phyloP scores from a whole-genome alignment of 495 filamentous ascomycete genomes.

The Xylaria telfairii region DNA sequence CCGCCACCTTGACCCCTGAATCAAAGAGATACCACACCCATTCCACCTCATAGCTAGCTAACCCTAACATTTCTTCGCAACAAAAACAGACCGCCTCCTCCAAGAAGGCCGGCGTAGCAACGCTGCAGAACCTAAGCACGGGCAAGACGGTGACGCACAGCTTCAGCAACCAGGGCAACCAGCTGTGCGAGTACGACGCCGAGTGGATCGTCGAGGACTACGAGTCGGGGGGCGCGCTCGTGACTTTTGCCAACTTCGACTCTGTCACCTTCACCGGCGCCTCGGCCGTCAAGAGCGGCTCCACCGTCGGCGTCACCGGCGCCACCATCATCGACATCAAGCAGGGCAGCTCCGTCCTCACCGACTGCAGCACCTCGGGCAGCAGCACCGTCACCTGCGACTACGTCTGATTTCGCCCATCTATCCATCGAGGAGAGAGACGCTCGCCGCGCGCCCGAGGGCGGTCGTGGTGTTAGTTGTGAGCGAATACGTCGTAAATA shows the following conservation, averaged over 20 bases:
- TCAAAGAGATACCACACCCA: too few relatives aligned
- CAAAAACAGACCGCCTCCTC: conserved; percentile 20
- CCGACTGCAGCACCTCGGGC: conserved; percentile 51
- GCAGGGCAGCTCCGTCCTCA: conserved; percentile 56
- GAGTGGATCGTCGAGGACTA: conserved; percentile 75
- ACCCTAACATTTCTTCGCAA: not conserved
- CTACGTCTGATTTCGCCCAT: conserved; percentile 37
- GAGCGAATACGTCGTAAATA: too few relatives aligned
- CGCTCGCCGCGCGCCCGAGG: not conserved
- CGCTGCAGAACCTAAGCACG: conserved; percentile 60
- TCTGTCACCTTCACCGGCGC: conserved; percentile 55
- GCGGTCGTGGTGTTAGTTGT: too few relatives aligned
- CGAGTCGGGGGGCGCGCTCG: conserved; percentile 52
- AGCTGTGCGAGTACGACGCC: conserved; percentile 57
- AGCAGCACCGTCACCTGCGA: conserved; percentile 43
- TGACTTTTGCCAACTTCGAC: conserved; percentile 62
- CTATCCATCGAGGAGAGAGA: too few relatives aligned
- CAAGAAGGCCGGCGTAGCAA: conserved; percentile 56
- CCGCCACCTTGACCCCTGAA: conserved; percentile 22
- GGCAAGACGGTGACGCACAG: conserved; percentile 60
- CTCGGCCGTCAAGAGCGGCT: conserved; percentile 37
- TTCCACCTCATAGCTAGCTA: not conserved
- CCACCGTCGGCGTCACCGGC: conserved; percentile 46
- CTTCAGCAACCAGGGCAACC: conserved; percentile 46
- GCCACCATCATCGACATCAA: conserved; percentile 59